phyloP scores from a whole-genome alignment of 1,139 yeast genomes.

The Sugiyamaella xylanicola region DNA sequence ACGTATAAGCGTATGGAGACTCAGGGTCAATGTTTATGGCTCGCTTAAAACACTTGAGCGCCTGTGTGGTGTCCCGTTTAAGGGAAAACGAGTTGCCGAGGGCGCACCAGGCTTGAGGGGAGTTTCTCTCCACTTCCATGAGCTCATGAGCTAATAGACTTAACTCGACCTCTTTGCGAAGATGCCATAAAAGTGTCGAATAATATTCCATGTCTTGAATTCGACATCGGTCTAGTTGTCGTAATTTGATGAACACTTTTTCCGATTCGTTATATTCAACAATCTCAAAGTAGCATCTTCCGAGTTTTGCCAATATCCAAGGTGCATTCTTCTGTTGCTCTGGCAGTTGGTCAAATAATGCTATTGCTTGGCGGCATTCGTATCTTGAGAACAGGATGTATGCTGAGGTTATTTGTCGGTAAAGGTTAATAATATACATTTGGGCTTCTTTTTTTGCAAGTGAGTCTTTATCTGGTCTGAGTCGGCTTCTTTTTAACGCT shows the following conservation, averaged over 20 bases:
- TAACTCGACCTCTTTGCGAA: constrained; percentile 78
- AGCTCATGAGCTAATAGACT: constrained; percentile 82
- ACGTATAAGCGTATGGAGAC: constrained; percentile 86
- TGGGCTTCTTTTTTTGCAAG: constrained; percentile 48
- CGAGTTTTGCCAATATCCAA: constrained; percentile 81
- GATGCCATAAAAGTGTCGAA: constrained; percentile 91
- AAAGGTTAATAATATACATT: constrained; percentile 52
- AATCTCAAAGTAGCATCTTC: constrained; percentile 81
- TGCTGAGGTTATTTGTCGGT: constrained; percentile 65
- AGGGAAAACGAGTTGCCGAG: constrained; percentile 88
- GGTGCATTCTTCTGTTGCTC: constrained; percentile 67
- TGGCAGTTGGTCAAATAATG: constrained; percentile 58
- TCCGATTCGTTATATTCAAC: constrained; percentile 83
- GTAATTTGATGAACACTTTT: constrained; percentile 59
- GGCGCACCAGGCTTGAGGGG: constrained; percentile 90
- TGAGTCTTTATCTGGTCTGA: constrained; percentile 25
- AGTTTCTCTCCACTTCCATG: constrained; percentile 61
- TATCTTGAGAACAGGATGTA: constrained; percentile 64
- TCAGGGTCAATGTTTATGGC: constrained; percentile 71
- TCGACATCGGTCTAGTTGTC: constrained; percentile 76
- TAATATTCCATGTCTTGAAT: constrained; percentile 87
- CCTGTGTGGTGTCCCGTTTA: constrained; percentile 84
- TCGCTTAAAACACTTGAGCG: constrained; percentile 81
- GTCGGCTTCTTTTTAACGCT: constrained; percentile 25
- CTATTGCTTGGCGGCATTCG: constrained; percentile 80